A percentile compares a stretch with the other conserved stretches of the same genome.
Conservation (phyloP, 129 eudicot genomes). For the Oenanthe sinensis region DNA sequence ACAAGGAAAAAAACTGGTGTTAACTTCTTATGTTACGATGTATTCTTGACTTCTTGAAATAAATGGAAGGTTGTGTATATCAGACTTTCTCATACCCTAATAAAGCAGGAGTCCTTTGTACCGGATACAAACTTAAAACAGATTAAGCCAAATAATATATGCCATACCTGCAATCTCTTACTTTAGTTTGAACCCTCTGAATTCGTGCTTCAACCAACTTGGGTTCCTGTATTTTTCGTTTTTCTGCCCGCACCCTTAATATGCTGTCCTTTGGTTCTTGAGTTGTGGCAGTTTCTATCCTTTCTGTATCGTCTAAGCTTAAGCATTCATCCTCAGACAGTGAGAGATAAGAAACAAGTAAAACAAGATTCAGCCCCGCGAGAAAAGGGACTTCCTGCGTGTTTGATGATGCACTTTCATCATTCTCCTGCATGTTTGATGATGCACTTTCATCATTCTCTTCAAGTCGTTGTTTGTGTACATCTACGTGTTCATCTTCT, state of each 20-base stretch:
- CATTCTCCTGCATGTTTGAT: slow-evolving; percentile 4
- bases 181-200: slow-evolving; percentile 17
- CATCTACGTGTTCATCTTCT: not conserved
- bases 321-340: slow-evolving; percentile 23
- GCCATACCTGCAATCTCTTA: slow-evolving; percentile 34
- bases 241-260: slow-evolving; percentile 7
- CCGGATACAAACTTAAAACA: not conserved
- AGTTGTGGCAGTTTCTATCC: not conserved
- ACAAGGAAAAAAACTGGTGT: too few species aligned
- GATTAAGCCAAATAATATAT: not conserved
- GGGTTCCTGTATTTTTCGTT: slow-evolving; percentile 15
- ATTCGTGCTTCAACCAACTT: slow-evolving; percentile 21
- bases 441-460: slow-evolving; percentile 10
- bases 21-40: not conserved
- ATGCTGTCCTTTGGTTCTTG: slow-evolving; percentile 6
- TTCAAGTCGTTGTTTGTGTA: not conserved
- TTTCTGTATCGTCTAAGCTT: slow-evolving; percentile 15
- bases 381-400: slow-evolving; percentile 5
- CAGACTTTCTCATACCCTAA: not conserved
- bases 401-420: not conserved
- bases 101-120: not conserved
- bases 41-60: not conserved
- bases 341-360: slow-evolving; percentile 31
- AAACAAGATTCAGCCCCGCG: slow-evolving; percentile 32
- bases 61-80: not conserved